Evolutionary conservation across 441 rosid species (phyloP).

Genomic region (Erodium moschatum): DNA sequence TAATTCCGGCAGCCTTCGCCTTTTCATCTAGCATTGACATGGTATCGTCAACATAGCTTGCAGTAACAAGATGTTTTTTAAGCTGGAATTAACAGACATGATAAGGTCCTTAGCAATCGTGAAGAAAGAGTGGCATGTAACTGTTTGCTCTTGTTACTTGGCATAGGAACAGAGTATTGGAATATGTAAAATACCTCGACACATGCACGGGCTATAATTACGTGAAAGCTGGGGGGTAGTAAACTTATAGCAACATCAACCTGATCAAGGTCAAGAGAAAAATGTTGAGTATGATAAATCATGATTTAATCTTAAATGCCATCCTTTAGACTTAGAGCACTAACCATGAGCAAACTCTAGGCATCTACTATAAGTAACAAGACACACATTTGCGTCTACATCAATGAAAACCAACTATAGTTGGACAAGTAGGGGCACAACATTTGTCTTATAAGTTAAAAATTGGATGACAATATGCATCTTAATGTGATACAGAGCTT

Average conservation of each 20-base stretch:
- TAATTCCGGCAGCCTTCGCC: conserved; percentile 66
- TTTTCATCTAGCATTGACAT: conserved; percentile 52
- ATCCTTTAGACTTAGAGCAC: background rate
- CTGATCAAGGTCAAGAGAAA: conserved; percentile 31
- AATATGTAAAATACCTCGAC: conserved; percentile 42
- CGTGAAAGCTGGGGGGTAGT: conserved; percentile 69
- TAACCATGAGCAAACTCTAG: background rate
- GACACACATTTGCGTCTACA: background rate
- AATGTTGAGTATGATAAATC: background rate
- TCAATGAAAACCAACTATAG: background rate
- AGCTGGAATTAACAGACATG: conserved; percentile 39
- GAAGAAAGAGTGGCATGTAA: conserved; percentile 11
- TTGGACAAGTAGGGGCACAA: background rate
- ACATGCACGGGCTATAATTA: conserved; percentile 60
- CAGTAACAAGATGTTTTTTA: conserved; percentile 82
- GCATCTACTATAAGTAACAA: background rate
- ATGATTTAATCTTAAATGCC: background rate
- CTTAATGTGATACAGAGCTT: background rate
- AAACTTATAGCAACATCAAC: conserved; percentile 81
- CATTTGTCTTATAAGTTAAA: background rate
- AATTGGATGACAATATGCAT: background rate
- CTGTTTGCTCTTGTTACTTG: background rate
- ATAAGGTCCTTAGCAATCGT: conserved; percentile 14
- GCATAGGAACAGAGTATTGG: conserved; percentile 10
- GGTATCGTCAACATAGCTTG: conserved; percentile 79